Evolutionary conservation across 164 flowering plant genomes (phyloP), one percentile per base, ranked within the genome.

Genomic region (Warburgia ugandensis): DNA sequence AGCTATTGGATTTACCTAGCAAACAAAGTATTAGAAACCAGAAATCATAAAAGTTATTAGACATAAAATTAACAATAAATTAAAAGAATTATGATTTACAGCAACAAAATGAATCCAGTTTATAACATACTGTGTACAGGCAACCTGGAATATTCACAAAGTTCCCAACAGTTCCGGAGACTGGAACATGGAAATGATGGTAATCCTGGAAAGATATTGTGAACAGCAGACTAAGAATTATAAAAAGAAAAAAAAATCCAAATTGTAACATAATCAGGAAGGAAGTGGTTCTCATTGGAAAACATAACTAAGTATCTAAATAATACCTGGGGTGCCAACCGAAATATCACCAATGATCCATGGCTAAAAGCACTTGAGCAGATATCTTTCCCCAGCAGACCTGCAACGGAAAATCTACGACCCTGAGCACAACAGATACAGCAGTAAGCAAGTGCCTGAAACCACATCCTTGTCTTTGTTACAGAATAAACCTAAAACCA

Each of bases 311-410:
- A 46, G 19, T 27, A 55, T 29, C 43, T 9, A 3, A 10, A 31
- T 27, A 30, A 14, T 71, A 92, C 96, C 95, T 92, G 96, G 16
- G 95, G 98, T n/a, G 98, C 98, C 86, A 92, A 73, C n/a, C 98
- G 84, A 52, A 88, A 92, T 66, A 92, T 92, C 62, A 88, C 95
- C 65, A 92, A 35, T 30, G 82, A 52, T 60, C 98, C 98, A 62
- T 76, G 52, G 40, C 67, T 46, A 58, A 85, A 88, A 61, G 76
- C 48, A 59, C 36, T 50, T 8, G 80, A 64, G 67, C 60, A 57
- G 38, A 70, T 45, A 33, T 82, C 84, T 29, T 72, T 68, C 4
- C 96, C 96, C 59, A 92, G 48, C 48, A 92, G 86, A 35, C 98
- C 98, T 79, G 77, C 71, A 54, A 92, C 73, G 17, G 98, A 92